These are phyloP conservation scores for Calamus simplicifolius DNA, from an alignment of 176 grass and related monocot genomes.

Conservation along the genomic window DNA sequence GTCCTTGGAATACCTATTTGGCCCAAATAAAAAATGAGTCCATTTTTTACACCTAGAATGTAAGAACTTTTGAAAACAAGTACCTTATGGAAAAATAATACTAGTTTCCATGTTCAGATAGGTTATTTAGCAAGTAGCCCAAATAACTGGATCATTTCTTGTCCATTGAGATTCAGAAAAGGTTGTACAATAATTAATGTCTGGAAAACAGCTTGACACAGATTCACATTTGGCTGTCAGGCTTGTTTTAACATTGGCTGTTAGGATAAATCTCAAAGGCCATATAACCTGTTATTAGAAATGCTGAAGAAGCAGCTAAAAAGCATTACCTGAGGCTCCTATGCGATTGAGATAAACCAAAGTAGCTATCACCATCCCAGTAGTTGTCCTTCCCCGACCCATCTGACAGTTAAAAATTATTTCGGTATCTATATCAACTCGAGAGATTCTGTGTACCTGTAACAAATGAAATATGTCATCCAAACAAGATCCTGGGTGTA, in stretches of 20 bases:
- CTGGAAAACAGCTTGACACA: no score
- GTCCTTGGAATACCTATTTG: constrained; percentile 77
- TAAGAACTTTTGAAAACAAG: no score
- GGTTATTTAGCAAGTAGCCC: no score
- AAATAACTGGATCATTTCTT: background rate
- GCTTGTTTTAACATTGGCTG: no score
- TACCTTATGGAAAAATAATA: no score
- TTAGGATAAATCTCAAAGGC: no score
- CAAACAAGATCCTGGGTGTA: no score
- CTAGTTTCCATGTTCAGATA: no score
- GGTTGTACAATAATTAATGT: no score
- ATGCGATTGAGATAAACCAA: constrained; percentile 94
- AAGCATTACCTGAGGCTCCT: constrained; percentile 66
- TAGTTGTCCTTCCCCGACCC: constrained; percentile 93
- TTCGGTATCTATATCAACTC: constrained; percentile 82
- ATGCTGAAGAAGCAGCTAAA: background rate
- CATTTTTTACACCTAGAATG: no score
- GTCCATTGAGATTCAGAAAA: background rate
- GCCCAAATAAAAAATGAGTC: background rate
- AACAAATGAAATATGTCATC: constrained; percentile 14
- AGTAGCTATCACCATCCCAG: constrained; percentile 98
- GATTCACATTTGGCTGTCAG: no score
- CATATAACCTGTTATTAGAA: no score
- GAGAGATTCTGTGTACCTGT: constrained; percentile 80
- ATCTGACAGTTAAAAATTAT: constrained; percentile 99